Evolutionary conservation across 352 stramenopile genomes (phyloP).

Genomic region (Pythium phragmiticola): DNA sequence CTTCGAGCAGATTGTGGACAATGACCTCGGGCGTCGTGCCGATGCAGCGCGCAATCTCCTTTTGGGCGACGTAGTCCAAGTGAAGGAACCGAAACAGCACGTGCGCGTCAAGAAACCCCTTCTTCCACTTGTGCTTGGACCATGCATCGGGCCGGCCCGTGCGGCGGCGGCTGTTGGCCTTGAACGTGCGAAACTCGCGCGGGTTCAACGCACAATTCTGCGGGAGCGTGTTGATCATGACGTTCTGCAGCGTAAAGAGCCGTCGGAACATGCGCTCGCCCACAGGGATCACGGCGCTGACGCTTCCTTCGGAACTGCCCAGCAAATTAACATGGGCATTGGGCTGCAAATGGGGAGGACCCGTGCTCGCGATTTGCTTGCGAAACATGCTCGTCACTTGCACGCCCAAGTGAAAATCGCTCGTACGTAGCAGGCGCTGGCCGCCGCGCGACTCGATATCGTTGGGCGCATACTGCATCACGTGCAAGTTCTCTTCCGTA

Average conservation of each 20-base stretch:
- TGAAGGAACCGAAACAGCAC: conserved; percentile 82
- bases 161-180: conserved; percentile 59
- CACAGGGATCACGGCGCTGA: conserved; percentile 74
- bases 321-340: conserved; percentile 77
- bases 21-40: conserved; percentile 88
- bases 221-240: conserved; percentile 88
- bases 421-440: conserved; percentile 73
- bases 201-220: conserved; percentile 87
- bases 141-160: conserved; percentile 72
- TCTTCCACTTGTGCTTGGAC: conserved; percentile 90
- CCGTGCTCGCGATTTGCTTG: conserved; percentile 38
- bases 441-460: conserved; percentile 85
- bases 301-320: conserved; percentile 75
- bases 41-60: conserved; percentile 86
- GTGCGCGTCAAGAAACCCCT: conserved; percentile 80
- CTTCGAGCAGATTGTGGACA: conserved; percentile 84
- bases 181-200: conserved; percentile 79
- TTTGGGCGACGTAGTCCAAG: conserved; percentile 86
- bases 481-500: conserved; percentile 85
- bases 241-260: conserved; percentile 86
- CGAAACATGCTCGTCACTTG: conserved; percentile 78
- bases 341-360: background rate
- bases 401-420: conserved; percentile 82
- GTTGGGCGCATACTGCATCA: conserved; percentile 83
- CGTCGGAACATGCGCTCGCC: conserved; percentile 81